A percentile compares a stretch with the other conserved stretches of the same genome.
Conservation (phyloP, 495 filamentous ascomycete species). For the Hyphodiscus hymeniophilus region DNA sequence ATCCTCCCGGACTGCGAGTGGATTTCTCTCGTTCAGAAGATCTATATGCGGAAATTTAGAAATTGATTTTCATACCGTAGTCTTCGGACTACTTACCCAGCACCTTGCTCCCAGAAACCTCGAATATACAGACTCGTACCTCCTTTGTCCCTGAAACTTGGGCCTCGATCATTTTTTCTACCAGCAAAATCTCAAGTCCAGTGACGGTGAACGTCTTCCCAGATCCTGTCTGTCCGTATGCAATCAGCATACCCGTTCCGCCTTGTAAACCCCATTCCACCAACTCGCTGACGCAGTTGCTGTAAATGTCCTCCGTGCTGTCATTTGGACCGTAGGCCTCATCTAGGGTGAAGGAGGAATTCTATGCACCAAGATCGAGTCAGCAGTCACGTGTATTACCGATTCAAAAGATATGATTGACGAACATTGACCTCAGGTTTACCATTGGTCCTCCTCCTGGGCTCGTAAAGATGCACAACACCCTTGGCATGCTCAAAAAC, state of each 20-base stretch:
- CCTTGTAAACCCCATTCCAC: slow-evolving; percentile 27
- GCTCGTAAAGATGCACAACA: slow-evolving; percentile 5
- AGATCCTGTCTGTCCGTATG: slow-evolving; percentile 20
- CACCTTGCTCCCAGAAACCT: neutral
- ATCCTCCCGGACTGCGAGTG: slow-evolving; percentile 25
- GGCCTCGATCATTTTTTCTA: too few species aligned
- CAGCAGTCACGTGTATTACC: neutral
- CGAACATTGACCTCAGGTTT: slow-evolving; percentile 6
- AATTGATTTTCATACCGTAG: too few species aligned
- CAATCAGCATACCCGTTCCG: slow-evolving; percentile 23
- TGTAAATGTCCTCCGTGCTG: slow-evolving; percentile 22
- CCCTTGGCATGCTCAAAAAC: neutral
- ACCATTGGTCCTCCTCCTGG: slow-evolving; percentile 11
- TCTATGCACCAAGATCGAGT: too few species aligned
- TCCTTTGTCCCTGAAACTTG: too few species aligned
- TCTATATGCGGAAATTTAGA: too few species aligned
- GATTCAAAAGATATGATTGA: neutral
- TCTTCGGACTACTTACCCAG: neutral
- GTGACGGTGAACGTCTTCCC: slow-evolving; percentile 27
- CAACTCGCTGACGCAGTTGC: slow-evolving; percentile 20
- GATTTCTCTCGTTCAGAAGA: slow-evolving; percentile 19
- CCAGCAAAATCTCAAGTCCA: too few species aligned
- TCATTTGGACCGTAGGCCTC: slow-evolving; percentile 17
- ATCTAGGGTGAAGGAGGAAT: slow-evolving; percentile 6
- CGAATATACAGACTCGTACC: too few species aligned